Percentiles rank a stretch among this genome's conserved stretches.
These are phyloP conservation scores for Trichoderma atroviride DNA, from an alignment of 2,329 filamentous ascomycete genomes.

Conservation along the genomic window DNA sequence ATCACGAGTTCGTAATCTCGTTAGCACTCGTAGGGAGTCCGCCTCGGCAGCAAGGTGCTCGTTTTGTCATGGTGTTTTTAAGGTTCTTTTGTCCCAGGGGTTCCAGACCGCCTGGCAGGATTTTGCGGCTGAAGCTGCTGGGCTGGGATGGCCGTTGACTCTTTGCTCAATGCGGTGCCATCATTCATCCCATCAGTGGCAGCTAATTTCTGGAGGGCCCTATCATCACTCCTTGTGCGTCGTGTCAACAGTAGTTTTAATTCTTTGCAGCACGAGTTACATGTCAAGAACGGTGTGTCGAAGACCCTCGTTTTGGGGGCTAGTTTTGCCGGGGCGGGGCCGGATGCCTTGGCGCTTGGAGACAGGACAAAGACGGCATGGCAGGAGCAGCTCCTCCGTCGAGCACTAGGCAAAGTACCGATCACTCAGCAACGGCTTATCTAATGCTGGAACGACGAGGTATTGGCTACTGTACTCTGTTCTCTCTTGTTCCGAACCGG, in stretches of 20 bases:
- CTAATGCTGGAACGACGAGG: background rate
- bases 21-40: background rate
- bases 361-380: background rate
- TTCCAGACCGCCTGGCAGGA: constrained; percentile 19
- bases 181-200: constrained; percentile 8
- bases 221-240: constrained; percentile 3
- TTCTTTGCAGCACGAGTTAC: background rate
- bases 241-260: background rate
- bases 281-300: background rate
- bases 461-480: background rate
- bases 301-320: constrained; percentile 22
- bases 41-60: constrained; percentile 11
- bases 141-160: background rate
- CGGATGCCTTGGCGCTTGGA: constrained; percentile 1
- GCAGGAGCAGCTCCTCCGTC: constrained; percentile 16
- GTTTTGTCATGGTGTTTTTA: constrained; percentile 13
- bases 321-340: constrained; percentile 2
- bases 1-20: constrained; percentile 19
- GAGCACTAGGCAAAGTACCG: background rate
- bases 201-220: background rate
- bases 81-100: constrained; percentile 22
- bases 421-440: background rate
- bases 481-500: constrained; percentile 11
- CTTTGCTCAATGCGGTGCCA: constrained; percentile 21
- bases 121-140: constrained; percentile 21